Conservation (phyloP, 148 eudicot genomes). For the Oxyria digyna region DNA sequence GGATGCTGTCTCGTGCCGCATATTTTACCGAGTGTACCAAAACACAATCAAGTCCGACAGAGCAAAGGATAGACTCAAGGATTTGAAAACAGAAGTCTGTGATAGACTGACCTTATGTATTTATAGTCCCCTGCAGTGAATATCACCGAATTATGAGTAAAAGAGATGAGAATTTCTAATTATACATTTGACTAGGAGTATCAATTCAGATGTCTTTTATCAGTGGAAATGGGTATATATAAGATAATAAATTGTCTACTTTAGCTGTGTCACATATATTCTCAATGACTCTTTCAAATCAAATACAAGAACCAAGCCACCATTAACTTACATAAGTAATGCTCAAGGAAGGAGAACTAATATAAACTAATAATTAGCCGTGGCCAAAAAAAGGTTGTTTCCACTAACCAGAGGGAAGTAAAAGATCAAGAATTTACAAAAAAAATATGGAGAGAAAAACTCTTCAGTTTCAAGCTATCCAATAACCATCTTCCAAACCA, state of each 20-base stretch:
- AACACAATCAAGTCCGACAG: not conserved
- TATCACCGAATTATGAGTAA: conserved; percentile 12
- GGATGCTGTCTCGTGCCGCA: not conserved
- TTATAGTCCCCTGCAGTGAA: conserved; percentile 90
- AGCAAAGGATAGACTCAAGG: not conserved
- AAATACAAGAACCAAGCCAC: not conserved
- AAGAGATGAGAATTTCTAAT: not conserved
- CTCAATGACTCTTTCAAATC: not conserved
- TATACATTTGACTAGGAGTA: not conserved
- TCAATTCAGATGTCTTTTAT: not conserved
- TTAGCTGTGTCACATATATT: not conserved
- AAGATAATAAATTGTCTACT: not conserved
- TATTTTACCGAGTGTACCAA: not conserved
- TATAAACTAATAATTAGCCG: not conserved
- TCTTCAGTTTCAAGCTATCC: no score
- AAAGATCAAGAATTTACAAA: no score
- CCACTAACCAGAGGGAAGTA: not conserved
- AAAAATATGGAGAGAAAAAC: no score
- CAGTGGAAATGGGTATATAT: not conserved
- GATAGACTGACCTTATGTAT: conserved; percentile 50
- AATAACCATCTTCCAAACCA: no score
- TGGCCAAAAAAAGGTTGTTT: not conserved
- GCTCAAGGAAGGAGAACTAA: not conserved
- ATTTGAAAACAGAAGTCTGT: not conserved
- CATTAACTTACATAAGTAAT: not conserved